These are phyloP conservation scores for Sugiyamaella floridensis DNA, from an alignment of 805 yeast genomes.

Conservation along the genomic window DNA sequence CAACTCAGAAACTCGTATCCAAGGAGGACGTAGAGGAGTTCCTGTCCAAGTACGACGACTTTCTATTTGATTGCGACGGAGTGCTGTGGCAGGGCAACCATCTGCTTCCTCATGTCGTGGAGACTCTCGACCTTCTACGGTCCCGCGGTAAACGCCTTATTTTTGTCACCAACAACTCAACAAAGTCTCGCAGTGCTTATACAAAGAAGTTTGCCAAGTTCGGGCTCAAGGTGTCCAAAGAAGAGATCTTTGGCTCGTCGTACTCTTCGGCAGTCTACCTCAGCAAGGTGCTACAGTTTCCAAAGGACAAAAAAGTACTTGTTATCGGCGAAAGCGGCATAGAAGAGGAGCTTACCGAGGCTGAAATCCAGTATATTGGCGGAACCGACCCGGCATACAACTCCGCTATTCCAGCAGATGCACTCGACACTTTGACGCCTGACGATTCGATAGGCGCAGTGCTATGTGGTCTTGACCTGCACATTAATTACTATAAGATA, in stretches of 20 bases:
- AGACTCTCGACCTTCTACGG: constrained; percentile 60
- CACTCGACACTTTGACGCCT: constrained; percentile 35
- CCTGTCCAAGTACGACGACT: constrained; percentile 67
- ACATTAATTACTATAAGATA: constrained; percentile 72
- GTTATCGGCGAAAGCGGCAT: constrained; percentile 87
- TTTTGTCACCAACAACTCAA: constrained; percentile 93
- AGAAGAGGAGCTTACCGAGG: constrained; percentile 63
- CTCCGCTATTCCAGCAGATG: constrained; percentile 33
- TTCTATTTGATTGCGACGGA: constrained; percentile 95
- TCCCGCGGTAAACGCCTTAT: constrained; percentile 55
- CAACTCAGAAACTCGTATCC: constrained; percentile 19
- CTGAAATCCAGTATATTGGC: constrained; percentile 76
- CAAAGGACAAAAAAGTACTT: constrained; percentile 74
- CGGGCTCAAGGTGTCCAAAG: constrained; percentile 38
- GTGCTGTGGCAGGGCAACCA: constrained; percentile 90
- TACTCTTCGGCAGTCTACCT: constrained; percentile 87
- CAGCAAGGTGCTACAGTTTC: constrained; percentile 64
- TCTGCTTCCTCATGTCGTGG: constrained; percentile 68
- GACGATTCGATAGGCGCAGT: constrained; percentile 82
- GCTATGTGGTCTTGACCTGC: constrained; percentile 75
- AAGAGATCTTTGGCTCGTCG: constrained; percentile 85
- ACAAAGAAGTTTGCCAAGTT: constrained; percentile 65
- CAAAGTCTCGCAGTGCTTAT: constrained; percentile 78
- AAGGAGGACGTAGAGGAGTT: constrained; percentile 35
- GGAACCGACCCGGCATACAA: constrained; percentile 64